A percentile compares a stretch with the other conserved stretches of the same genome.
Conservation (phyloP, 768 basidiomycete genomes). For the Trametes coccinea region DNA sequence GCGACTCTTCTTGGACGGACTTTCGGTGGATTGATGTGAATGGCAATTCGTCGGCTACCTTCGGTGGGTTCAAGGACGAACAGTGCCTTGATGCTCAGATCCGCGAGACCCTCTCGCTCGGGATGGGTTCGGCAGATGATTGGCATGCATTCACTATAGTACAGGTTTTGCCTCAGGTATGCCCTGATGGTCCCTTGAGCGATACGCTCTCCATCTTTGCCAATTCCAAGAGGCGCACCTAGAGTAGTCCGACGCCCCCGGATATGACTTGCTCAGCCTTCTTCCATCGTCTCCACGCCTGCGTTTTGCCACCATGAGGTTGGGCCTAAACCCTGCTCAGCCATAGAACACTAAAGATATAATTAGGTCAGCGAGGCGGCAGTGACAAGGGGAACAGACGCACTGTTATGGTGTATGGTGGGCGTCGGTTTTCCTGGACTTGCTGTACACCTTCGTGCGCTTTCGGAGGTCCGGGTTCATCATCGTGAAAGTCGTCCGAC, state of each 20-base stretch:
- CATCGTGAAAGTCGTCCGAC: constrained; percentile 80
- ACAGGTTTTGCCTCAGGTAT: neutral
- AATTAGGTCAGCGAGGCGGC: neutral
- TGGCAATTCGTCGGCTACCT: no score
- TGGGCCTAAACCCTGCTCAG: constrained; percentile 81
- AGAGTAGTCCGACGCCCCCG: neutral
- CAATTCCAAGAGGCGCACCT: neutral
- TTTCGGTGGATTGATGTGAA: no score
- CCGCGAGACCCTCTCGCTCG: no score
- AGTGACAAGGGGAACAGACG: constrained; percentile 29
- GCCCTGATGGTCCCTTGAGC: neutral
- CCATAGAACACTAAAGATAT: constrained; percentile 68
- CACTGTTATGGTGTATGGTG: constrained; percentile 74
- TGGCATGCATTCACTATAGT: no score
- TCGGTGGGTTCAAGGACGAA: no score
- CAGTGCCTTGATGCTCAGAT: no score
- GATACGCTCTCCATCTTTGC: neutral
- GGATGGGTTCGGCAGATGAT: no score
- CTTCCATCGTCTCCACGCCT: constrained; percentile 42
- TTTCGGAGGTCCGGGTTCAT: constrained; percentile 83
- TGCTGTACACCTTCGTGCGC: constrained; percentile 66
- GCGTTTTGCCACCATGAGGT: constrained; percentile 71
- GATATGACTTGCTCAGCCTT: constrained; percentile 31
- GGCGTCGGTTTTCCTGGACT: constrained; percentile 48
- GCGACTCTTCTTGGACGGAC: no score